A percentile compares a stretch with the other conserved stretches of the same genome.
These are phyloP conservation scores for Odontarrhena argentea DNA, from an alignment of 345 rosid species.

Conservation along the genomic window DNA sequence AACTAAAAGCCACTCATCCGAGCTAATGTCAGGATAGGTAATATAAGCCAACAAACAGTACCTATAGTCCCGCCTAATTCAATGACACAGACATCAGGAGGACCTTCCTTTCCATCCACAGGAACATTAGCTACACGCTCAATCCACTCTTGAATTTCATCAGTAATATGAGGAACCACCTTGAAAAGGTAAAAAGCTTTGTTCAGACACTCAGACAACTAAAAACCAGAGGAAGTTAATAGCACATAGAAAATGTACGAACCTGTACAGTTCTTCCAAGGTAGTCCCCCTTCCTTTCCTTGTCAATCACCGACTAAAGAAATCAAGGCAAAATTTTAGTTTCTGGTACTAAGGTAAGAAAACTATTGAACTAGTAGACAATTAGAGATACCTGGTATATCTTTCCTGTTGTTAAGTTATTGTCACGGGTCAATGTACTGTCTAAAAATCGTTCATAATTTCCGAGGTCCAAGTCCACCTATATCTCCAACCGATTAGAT, in stretches of 20 bases:
- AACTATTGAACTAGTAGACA: not conserved
- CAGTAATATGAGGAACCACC: constrained; percentile 98
- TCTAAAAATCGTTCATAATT: constrained; percentile 82
- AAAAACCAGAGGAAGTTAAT: constrained; percentile 12
- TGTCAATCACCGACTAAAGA: constrained; percentile 75
- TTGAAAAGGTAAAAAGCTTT: constrained; percentile 31
- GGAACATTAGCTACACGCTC: constrained; percentile 84
- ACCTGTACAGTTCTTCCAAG: constrained; percentile 99
- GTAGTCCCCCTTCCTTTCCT: constrained; percentile 92
- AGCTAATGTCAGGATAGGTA: constrained; percentile 1
- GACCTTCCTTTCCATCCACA: constrained; percentile 81
- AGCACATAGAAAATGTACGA: constrained; percentile 15
- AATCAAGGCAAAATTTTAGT: not conserved
- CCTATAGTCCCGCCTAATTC: constrained; percentile 99
- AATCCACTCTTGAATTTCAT: constrained; percentile 96
- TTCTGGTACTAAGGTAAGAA: constrained; percentile 11
- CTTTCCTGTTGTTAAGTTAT: constrained; percentile 82
- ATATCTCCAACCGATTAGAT: constrained; percentile 23
- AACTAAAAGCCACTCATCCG: constrained; percentile 11
- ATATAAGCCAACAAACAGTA: constrained; percentile 28
- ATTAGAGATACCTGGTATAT: constrained; percentile 65
- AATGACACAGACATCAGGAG: constrained; percentile 96
- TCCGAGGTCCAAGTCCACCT: constrained; percentile 91
- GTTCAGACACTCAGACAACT: constrained; percentile 12
- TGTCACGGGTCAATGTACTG: constrained; percentile 70